Evolutionary conservation across 1,284 basidiomycete species (phyloP).

Genomic region (Gymnopus androsaceus): DNA sequence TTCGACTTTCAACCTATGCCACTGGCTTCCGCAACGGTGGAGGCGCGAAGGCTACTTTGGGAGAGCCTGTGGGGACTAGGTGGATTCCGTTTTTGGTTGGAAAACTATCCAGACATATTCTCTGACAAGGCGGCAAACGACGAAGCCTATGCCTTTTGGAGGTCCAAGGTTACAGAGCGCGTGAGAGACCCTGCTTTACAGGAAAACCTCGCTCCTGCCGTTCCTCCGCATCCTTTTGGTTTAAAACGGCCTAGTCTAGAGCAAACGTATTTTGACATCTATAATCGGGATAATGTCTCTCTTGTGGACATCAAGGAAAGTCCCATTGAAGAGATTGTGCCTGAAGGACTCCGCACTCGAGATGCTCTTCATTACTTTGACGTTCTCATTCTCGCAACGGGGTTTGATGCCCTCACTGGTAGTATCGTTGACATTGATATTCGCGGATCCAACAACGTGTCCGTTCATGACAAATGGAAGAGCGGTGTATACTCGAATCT

Average conservation of each 20-base stretch:
- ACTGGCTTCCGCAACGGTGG: background rate
- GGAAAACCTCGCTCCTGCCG: slow-evolving; percentile 19
- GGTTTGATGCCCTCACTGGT: slow-evolving; percentile 2
- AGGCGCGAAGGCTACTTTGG: slow-evolving; percentile 22
- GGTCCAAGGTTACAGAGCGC: slow-evolving; percentile 23
- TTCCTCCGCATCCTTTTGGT: slow-evolving; percentile 25
- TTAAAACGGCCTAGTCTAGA: slow-evolving; percentile 24
- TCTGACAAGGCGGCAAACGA: slow-evolving; percentile 19
- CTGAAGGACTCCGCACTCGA: slow-evolving; percentile 22
- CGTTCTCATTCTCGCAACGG: slow-evolving; percentile 13
- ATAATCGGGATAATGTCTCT: slow-evolving; percentile 25
- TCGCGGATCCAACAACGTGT: background rate
- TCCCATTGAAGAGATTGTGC: slow-evolving; percentile 22
- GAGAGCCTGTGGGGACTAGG: slow-evolving; percentile 25
- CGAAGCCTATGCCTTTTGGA: slow-evolving; percentile 27
- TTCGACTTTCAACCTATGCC: background rate
- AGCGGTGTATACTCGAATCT: slow-evolving; percentile 7
- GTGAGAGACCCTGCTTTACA: slow-evolving; percentile 23
- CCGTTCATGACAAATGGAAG: slow-evolving; percentile 6
- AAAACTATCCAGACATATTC: background rate
- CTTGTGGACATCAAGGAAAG: slow-evolving; percentile 26
- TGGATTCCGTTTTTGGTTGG: slow-evolving; percentile 22
- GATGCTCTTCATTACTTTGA: too few relatives aligned
- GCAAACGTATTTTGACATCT: slow-evolving; percentile 26
- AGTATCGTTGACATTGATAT: slow-evolving; percentile 5